Conservation (phyloP, 768 basidiomycete genomes). For the Serendipita vermifera region DNA sequence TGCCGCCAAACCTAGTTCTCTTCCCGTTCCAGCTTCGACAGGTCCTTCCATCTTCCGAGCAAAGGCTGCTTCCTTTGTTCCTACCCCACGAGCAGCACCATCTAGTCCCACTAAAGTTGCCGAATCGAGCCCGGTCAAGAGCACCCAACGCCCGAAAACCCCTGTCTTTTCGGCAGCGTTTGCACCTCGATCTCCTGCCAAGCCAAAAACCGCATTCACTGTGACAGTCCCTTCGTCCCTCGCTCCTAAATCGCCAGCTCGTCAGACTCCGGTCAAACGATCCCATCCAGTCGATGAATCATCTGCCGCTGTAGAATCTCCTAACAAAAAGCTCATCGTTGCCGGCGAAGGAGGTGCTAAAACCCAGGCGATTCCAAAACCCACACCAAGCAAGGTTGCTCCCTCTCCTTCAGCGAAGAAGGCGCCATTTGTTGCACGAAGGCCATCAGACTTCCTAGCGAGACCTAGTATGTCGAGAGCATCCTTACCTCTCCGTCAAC, state of each 20-base stretch:
- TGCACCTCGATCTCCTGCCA: background rate
- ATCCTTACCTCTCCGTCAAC: background rate
- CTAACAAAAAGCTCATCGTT: background rate
- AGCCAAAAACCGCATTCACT: background rate
- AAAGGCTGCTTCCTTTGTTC: background rate
- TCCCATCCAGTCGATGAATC: background rate
- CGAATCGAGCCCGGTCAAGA: background rate
- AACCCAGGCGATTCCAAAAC: background rate
- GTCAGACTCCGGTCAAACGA: slow-evolving; percentile 1
- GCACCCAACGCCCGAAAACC: background rate
- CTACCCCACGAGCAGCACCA: background rate
- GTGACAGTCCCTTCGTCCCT: background rate
- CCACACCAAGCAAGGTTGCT: background rate
- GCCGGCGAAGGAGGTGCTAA: background rate
- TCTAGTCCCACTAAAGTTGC: background rate
- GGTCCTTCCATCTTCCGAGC: background rate
- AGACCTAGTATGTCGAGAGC: background rate
- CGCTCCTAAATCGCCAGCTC: background rate
- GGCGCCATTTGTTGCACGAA: background rate
- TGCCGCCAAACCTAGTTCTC: background rate
- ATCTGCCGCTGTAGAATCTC: background rate
- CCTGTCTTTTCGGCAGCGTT: slow-evolving; percentile 6
- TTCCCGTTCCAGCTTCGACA: background rate
- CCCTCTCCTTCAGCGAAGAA: background rate
- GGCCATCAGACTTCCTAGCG: background rate